These are phyloP conservation scores for Diaporthe batatas DNA, from an alignment of 2,329 filamentous ascomycete species.

Conservation along the genomic window DNA sequence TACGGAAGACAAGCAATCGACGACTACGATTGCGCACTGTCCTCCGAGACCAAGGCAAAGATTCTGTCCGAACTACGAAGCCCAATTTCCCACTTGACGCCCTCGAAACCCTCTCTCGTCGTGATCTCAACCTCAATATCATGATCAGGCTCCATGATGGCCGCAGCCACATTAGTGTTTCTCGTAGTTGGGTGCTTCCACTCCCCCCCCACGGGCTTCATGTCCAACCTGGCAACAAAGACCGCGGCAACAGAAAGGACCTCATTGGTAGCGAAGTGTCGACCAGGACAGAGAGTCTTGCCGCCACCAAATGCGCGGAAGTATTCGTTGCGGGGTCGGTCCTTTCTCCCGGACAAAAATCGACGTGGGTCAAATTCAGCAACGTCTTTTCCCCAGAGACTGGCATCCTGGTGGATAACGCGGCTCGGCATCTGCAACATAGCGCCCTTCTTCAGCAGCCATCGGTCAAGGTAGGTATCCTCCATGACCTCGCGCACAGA, in stretches of 20 bases:
- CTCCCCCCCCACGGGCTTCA: constrained; percentile 43
- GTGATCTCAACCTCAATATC: constrained; percentile 35
- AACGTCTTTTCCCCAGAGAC: constrained; percentile 43
- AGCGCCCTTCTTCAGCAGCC: constrained; percentile 48
- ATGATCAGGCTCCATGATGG: constrained; percentile 42
- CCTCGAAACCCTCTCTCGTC: constrained; percentile 27
- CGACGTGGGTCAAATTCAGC: constrained; percentile 43
- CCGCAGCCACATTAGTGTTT: constrained; percentile 49
- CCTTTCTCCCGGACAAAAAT: constrained; percentile 47
- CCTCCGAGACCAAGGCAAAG: constrained; percentile 36
- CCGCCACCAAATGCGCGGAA: constrained; percentile 49
- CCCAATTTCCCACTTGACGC: constrained; percentile 17
- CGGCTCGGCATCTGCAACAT: constrained; percentile 49
- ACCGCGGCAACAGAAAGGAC: constrained; percentile 46
- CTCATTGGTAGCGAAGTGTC: constrained; percentile 49
- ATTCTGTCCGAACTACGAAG: constrained; percentile 29
- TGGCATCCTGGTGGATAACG: constrained; percentile 46
- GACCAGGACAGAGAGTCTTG: constrained; percentile 48
- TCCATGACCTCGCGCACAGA: constrained; percentile 50
- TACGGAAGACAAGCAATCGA: background rate
- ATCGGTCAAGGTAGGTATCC: constrained; percentile 47
- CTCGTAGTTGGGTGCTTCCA: constrained; percentile 47
- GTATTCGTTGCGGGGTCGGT: constrained; percentile 44
- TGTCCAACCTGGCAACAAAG: constrained; percentile 48
- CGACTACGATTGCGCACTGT: background rate